Evolutionary conservation across 2,329 filamentous ascomycete species (phyloP).

Genomic region (Aspergillus japonicus): DNA sequence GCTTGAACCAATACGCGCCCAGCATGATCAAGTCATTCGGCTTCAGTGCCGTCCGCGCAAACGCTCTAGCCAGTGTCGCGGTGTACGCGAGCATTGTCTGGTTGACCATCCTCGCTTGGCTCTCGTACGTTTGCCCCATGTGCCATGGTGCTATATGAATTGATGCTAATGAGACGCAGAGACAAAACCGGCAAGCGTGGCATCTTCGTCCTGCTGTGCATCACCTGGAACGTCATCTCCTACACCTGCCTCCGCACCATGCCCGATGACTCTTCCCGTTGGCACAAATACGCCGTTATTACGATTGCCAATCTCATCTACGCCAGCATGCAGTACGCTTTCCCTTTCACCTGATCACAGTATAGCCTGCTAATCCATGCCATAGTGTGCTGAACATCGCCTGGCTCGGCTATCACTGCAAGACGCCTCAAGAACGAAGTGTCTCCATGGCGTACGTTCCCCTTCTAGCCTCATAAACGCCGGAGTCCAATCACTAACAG

Average conservation of each 20-base stretch:
- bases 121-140: constrained; percentile 20
- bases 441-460: constrained; percentile 57
- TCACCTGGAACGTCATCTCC: constrained; percentile 41
- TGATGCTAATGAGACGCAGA: constrained; percentile 17
- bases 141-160: neutral
- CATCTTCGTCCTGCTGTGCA: constrained; percentile 35
- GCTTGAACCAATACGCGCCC: constrained; percentile 54
- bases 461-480: neutral
- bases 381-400: constrained; percentile 54
- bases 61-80: constrained; percentile 57
- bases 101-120: constrained; percentile 26
- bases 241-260: constrained; percentile 36
- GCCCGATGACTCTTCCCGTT: constrained; percentile 22
- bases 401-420: constrained; percentile 58
- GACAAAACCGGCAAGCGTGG: constrained; percentile 36
- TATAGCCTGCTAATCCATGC: neutral
- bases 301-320: constrained; percentile 31
- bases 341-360: neutral
- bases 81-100: constrained; percentile 31
- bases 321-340: constrained; percentile 38
- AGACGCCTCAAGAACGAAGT: constrained; percentile 58
- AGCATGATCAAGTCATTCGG: constrained; percentile 56
- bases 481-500: neutral
- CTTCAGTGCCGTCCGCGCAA: constrained; percentile 49
- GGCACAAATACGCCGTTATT: constrained; percentile 33